These are phyloP conservation scores for Tylopilus vinaceipallidus DNA, from an alignment of 768 basidiomycete species.

Conservation along the genomic window DNA sequence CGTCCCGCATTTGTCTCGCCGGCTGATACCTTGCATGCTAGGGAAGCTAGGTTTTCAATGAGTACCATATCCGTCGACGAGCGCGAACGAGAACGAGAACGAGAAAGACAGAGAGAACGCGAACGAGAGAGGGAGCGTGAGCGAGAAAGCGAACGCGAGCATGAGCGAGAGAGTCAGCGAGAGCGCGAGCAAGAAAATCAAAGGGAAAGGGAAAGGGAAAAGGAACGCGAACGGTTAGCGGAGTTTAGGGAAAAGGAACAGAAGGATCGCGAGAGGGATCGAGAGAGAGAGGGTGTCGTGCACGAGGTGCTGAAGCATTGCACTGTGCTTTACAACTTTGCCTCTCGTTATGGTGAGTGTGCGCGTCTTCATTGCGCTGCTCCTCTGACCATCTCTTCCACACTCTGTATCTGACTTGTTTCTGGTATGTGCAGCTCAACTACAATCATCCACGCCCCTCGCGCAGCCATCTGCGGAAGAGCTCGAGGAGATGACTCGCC, in stretches of 20 bases:
- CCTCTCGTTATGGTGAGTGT: constrained; percentile 60
- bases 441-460: constrained; percentile 45
- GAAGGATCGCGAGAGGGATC: constrained; percentile 22
- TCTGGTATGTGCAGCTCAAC: constrained; percentile 22
- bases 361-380: background rate
- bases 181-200: constrained; percentile 23
- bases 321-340: constrained; percentile 57
- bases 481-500: constrained; percentile 66
- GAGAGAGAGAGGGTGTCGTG: constrained; percentile 24
- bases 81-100: constrained; percentile 21
- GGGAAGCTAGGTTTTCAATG: constrained; percentile 18
- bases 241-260: constrained; percentile 23
- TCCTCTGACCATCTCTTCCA: background rate
- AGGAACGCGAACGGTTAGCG: constrained; percentile 22
- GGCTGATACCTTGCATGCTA: constrained; percentile 29
- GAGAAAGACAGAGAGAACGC: constrained; percentile 21
- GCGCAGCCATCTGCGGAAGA: constrained; percentile 54
- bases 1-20: constrained; percentile 28
- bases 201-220: constrained; percentile 19
- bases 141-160: constrained; percentile 22
- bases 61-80: constrained; percentile 14
- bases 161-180: constrained; percentile 17
- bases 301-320: constrained; percentile 47
- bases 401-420: constrained; percentile 4
- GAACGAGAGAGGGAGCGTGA: constrained; percentile 20